Base-by-base conservation (phyloP, 371 early-diverging fungal species). In the Mucor circinelloides region DNA sequence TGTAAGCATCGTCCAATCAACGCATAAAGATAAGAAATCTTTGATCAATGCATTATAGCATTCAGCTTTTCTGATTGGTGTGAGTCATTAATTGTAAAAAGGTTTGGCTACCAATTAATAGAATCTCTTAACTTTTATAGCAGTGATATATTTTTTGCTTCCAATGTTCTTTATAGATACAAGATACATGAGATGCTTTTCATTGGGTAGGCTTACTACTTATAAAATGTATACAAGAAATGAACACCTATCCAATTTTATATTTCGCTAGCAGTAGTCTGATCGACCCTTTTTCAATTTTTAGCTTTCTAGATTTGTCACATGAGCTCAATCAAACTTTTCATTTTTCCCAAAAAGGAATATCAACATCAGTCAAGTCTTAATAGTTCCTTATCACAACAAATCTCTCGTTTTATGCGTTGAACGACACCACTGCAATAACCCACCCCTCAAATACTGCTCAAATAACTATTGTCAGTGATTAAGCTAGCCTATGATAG, bases 41-140 rank as follows among this genome's bases (percentile, higher is more conserved):
- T 70, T 66, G 60, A 74, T 74, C 75, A 71, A 74, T 74, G 75
- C 75, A 71, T 58, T 42, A 23, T 17, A 10, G n/a, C 19, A 56
- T 46, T 31, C 19, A 30, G 52, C 54, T 21, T 46, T 52, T 72
- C 58, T 80, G 77, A 80, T 80, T 80, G 80, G 80, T 80, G 77
- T 80, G 80, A 80, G 70, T 80, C 80, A 80, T 80, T 75, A 67
- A 73, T 59, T 48, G 66, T 66, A 61, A 58, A 59, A 36, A 36
- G 58, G 36, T 36, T 23, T 31, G 19, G 34, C 23, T 58, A 50
- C 58, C 58, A 58, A 60, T 38, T 38, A 44, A 1, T 38, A 17
- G 27, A 42, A 60, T 60, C 60, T 44, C 44, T 60, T 28, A 30
- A 42, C 17, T 60, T 27, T 42, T 44, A 25, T 44, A 60, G 30